phyloP scores from a whole-genome alignment of 1,139 yeast genomes.

The Taiozyma sp. region DNA sequence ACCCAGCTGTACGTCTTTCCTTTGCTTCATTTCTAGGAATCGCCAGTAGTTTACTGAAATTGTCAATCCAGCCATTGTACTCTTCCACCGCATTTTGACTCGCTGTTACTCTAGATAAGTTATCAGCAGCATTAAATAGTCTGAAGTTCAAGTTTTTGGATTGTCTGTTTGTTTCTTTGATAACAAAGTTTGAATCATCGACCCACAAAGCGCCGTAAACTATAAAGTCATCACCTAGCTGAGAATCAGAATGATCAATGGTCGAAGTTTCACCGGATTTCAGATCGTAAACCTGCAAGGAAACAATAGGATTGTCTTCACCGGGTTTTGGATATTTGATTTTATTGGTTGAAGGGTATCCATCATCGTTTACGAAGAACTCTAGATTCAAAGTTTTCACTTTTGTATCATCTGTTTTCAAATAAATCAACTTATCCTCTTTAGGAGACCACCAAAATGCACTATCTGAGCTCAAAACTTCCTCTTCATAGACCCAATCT shows the following conservation, averaged over 20 bases:
- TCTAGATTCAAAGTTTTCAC: conserved; percentile 68
- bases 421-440: conserved; percentile 58
- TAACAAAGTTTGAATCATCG: conserved; percentile 45
- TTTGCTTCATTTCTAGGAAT: conserved; percentile 26
- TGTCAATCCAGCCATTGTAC: conserved; percentile 53
- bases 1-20: conserved; percentile 46
- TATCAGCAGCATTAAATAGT: conserved; percentile 34
- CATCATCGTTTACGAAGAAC: conserved; percentile 50
- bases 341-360: conserved; percentile 49
- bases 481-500: conserved; percentile 98
- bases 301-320: conserved; percentile 58
- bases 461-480: conserved; percentile 58
- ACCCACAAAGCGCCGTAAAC: conserved; percentile 76
- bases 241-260: conserved; percentile 20
- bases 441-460: conserved; percentile 90
- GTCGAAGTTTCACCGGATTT: conserved; percentile 25
- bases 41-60: conserved; percentile 22
- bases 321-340: conserved; percentile 94
- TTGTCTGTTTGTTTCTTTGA: conserved; percentile 68
- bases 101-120: conserved; percentile 28
- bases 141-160: conserved; percentile 54
- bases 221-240: conserved; percentile 38
- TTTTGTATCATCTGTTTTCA: conserved; percentile 64
- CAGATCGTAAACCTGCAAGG: conserved; percentile 43
- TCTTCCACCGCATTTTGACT: conserved; percentile 36